Base-by-base conservation (phyloP, 2,329 filamentous ascomycete species). In the Hypocrella siamensis region DNA sequence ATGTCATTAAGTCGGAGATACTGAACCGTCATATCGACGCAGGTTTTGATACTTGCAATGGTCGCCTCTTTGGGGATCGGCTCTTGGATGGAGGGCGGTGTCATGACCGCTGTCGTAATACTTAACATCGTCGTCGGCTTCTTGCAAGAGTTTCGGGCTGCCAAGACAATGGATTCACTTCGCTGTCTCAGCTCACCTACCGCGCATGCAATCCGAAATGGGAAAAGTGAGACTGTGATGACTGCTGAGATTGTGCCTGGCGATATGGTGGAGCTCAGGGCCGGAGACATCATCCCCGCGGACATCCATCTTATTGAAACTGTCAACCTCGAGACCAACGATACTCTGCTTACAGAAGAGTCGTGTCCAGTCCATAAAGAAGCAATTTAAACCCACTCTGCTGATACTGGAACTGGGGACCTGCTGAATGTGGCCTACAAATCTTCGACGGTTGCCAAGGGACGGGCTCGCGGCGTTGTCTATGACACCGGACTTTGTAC, bases 31-130 rank as follows among this genome's bases (percentile, higher is more conserved):
- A n/a, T n/a, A n/a, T n/a, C n/a, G n/a, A n/a, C n/a, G n/a, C n/a
- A n/a, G n/a, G 75, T 81, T 39, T 72, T 85, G 43, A 63, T 84
- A 42, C 72, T 81, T 46, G 79, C 80, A 46, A 82, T 81, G 72
- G 74, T 71, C 36, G 58, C 73, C 36, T 74, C 70, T 30, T 79
- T 76, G 55, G 70, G 65, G 49, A 79, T 78, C 42, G 46, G 62
- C 43, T 75, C 76, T 49, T 75, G 65, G 46, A 64, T 75, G 48
- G 72, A 77, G 57, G 72, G 63, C 40, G 65, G 64, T 41, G 71
- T 77, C 38, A 70, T 77, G 41, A 59, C 68, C 34, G 69, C 69
- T 43, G 72, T 77, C 46, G 76, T 77, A 47, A 46, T 70, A 45
- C 67, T 79, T 47, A 79, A 79, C 56, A 75, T 78, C 37, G 54